Evolutionary conservation across 2,329 filamentous ascomycete genomes (phyloP), one percentile per base, ranked within the genome.

Genomic region (Zymoseptoria brevis): DNA sequence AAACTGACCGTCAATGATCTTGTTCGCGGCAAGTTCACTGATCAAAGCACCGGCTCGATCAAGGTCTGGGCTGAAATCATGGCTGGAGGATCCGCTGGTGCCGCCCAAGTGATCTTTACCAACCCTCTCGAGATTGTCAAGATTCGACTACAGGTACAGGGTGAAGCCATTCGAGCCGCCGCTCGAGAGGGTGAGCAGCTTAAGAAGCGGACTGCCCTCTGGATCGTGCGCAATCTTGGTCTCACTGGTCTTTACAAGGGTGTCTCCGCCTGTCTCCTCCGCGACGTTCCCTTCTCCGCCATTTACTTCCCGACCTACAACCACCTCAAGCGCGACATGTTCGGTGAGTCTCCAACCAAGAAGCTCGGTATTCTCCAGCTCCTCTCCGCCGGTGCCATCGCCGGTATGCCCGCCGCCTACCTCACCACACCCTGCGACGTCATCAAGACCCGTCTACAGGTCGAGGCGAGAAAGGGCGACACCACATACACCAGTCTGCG

Each of bases 71-170:
- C 86, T 62, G 94, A 99, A 77, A 78, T 97, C 61, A 64, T 99
- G 52, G 89, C 94, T 61, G 94, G 94, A 85, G 94, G 88, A 76
- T 80, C 83, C 56, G 94, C 94, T 45, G 94, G 94, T 77, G 92
- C 79, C 67, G 97, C 93, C 77, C 94, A 99, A 87, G 94, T 99
- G 68, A 86, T 96, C 68, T 97, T 97, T 77, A 96, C 91, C 67
- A 99, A 97, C 75, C 94, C 94, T 24, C 85, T 99, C 19, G 94
- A 99, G 75, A 99, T 99, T 72, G 94, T 99, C 80, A 99, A 99
- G 81, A 99, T 99, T 73, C 89, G 94, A 66, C 85, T 99, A 56
- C 94, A 99, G 76, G 89, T 99, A 22, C 94, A 99, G 79, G 94
- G 94, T 60, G 94, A 99, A 76, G 86, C 96, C 50, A 87, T 90